Conservation (phyloP, 1,284 basidiomycete species). For the Irpex rosettiformis region DNA sequence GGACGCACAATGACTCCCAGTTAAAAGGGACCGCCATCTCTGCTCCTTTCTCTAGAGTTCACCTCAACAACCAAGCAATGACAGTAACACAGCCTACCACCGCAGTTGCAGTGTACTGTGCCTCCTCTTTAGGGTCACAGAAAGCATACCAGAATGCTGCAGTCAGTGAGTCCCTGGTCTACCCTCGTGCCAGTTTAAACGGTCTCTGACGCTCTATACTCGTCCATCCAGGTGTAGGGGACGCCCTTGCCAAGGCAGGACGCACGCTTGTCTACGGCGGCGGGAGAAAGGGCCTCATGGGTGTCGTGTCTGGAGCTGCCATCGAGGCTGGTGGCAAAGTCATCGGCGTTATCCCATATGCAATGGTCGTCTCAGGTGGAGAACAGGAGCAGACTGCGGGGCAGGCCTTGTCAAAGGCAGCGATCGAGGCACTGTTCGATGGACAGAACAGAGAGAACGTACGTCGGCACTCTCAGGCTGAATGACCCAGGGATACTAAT, state of each 20-base stretch:
- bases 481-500: background rate
- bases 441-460: constrained; percentile 45
- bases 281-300: constrained; percentile 84
- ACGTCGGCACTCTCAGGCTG: constrained; percentile 8
- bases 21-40: constrained; percentile 4
- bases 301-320: constrained; percentile 70
- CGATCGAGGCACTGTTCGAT: constrained; percentile 10
- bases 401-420: constrained; percentile 25
- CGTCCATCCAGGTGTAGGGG: constrained; percentile 57
- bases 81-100: constrained; percentile 10
- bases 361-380: constrained; percentile 65
- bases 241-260: constrained; percentile 61
- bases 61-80: background rate
- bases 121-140: constrained; percentile 63
- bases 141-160: constrained; percentile 69
- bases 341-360: constrained; percentile 79
- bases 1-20: background rate
- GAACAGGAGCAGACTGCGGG: constrained; percentile 48
- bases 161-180: constrained; percentile 45
- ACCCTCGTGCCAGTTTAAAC: too few relatives aligned
- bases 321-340: constrained; percentile 70
- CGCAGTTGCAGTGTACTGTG: constrained; percentile 78
- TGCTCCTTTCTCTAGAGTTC: background rate
- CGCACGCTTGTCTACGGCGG: constrained; percentile 86
- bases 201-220: background rate